Conservation (phyloP, 139 green algal genomes). For the Zygnema circumcarinatum region DNA sequence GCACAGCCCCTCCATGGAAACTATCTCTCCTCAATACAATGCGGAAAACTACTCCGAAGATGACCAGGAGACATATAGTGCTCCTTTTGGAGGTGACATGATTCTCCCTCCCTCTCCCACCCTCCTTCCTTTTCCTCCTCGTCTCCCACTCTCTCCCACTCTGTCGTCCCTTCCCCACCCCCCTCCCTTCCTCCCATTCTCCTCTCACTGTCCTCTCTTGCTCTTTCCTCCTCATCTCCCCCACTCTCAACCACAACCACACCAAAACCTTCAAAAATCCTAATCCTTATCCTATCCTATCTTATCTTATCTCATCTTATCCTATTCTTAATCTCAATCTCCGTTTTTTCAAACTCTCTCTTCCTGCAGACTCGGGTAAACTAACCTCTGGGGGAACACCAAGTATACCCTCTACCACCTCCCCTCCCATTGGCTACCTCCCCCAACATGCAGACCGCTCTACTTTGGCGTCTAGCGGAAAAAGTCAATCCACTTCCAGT, state of each 20-base stretch:
- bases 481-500: background rate
- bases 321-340: no score
- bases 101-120: background rate
- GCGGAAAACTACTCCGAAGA: background rate
- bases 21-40: background rate
- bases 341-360: no score
- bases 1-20: background rate
- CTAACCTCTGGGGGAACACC: background rate
- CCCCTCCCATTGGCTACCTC: background rate
- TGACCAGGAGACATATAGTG: background rate
- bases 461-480: background rate
- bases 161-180: background rate
- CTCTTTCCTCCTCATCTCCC: background rate
- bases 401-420: background rate
- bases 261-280: no score
- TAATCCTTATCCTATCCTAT: no score
- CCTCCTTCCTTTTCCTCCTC: background rate
- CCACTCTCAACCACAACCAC: no score
- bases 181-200: background rate
- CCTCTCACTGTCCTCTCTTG: background rate
- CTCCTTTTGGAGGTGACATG: background rate
- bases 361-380: background rate
- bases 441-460: background rate
- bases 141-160: slow-evolving; percentile 14
- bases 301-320: no score